These are phyloP conservation scores for Xylaria curta DNA, from an alignment of 495 filamentous ascomycete species.

Conservation along the genomic window DNA sequence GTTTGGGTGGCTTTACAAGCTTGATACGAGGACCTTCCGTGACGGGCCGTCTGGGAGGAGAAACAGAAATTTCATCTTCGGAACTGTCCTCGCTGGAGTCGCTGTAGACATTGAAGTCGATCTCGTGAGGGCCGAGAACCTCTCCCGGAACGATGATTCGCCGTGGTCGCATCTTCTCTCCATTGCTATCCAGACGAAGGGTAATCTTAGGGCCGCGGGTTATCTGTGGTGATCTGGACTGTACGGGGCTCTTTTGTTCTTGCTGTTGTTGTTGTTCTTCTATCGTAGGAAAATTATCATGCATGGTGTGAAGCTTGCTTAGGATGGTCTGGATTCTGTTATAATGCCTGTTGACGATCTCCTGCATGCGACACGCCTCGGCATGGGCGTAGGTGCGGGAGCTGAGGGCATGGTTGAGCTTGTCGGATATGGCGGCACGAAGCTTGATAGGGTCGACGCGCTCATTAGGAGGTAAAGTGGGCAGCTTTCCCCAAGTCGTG, in stretches of 20 bases:
- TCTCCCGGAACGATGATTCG: conserved; percentile 64
- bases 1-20: conserved; percentile 48
- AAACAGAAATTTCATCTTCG: conserved; percentile 37
- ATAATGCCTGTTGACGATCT: conserved; percentile 78
- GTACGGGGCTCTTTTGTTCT: conserved; percentile 60
- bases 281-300: conserved; percentile 55
- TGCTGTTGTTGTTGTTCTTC: conserved; percentile 66
- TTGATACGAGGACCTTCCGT: conserved; percentile 50
- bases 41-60: conserved; percentile 40
- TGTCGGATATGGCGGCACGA: conserved; percentile 76
- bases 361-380: conserved; percentile 81
- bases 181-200: conserved; percentile 64
- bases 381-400: conserved; percentile 79
- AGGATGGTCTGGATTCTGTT: conserved; percentile 78
- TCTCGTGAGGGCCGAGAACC: conserved; percentile 63
- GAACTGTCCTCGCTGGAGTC: conserved; percentile 54
- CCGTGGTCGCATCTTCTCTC: conserved; percentile 50
- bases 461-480: conserved; percentile 60
- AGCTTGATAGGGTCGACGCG: conserved; percentile 57
- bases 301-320: conserved; percentile 79
- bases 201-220: conserved; percentile 68
- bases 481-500: conserved; percentile 74
- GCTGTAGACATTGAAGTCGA: conserved; percentile 58
- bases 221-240: conserved; percentile 59
- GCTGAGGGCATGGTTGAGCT: conserved; percentile 74